Evolutionary conservation across 257 asterid genomes (phyloP).

Genomic region (Nicotiana obtusifolia): DNA sequence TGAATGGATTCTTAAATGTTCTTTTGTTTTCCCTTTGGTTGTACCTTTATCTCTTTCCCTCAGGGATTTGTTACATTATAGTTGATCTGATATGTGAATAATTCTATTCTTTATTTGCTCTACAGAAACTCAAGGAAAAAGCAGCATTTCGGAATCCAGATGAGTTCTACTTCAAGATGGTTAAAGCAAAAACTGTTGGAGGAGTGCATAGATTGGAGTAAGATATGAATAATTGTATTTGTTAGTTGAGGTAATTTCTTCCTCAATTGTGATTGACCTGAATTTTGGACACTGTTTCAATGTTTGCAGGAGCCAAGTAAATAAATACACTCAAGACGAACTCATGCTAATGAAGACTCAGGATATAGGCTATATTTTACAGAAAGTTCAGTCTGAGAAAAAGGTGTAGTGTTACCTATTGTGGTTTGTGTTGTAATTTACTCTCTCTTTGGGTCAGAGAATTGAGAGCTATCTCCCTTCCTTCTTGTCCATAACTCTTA

Average conservation of each 20-base stretch:
- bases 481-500: slow-evolving; percentile 4
- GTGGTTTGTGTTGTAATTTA: not conserved
- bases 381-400: slow-evolving; percentile 85
- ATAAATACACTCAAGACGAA: slow-evolving; percentile 66
- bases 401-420: slow-evolving; percentile 37
- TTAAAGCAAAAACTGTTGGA: slow-evolving; percentile 41
- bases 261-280: slow-evolving; percentile 6
- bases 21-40: not conserved
- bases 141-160: slow-evolving; percentile 88
- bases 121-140: slow-evolving; percentile 83
- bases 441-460: not conserved
- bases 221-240: slow-evolving; percentile 14
- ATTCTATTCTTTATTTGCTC: not conserved
- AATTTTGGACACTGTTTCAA: slow-evolving; percentile 7
- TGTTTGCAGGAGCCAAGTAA: slow-evolving; percentile 59
- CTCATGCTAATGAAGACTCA: slow-evolving; percentile 92
- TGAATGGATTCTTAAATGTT: not conserved
- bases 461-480: not conserved
- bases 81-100: not conserved
- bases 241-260: not conserved
- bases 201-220: slow-evolving; percentile 80
- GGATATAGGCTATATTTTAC: slow-evolving; percentile 72
- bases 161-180: slow-evolving; percentile 85
- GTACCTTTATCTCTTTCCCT: not conserved
- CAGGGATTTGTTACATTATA: not conserved